Conservation (phyloP, 257 asterid species). For the Galeopsis tetrahit region DNA sequence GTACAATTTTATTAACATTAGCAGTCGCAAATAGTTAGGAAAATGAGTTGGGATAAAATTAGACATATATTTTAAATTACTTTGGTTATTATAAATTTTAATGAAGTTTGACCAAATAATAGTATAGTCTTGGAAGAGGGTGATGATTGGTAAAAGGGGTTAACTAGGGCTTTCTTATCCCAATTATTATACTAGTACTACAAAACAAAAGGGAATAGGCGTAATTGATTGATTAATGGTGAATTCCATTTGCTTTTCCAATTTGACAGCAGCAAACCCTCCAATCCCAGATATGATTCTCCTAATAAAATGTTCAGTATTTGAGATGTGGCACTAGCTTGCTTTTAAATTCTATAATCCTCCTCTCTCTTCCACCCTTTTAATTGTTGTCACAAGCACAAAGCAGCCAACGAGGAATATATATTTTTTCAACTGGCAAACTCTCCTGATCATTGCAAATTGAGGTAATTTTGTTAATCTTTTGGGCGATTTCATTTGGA, state of each 20-base stretch:
- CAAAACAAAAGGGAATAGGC: slow-evolving; percentile 16
- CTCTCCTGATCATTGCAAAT: slow-evolving; percentile 30
- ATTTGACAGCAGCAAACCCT: slow-evolving; percentile 46
- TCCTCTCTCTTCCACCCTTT: slow-evolving; percentile 39
- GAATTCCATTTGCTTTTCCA: slow-evolving; percentile 30
- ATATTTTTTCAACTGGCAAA: too few relatives aligned
- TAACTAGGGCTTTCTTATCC: background rate
- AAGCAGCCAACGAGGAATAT: slow-evolving; percentile 37
- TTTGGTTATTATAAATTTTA: too few relatives aligned
- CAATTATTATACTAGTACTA: background rate
- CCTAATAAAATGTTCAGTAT: slow-evolving; percentile 35
- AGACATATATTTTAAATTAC: too few relatives aligned
- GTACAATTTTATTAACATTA: too few relatives aligned
- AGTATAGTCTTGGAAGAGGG: too few relatives aligned
- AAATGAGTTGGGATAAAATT: too few relatives aligned
- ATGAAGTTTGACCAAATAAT: too few relatives aligned
- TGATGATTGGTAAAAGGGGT: too few relatives aligned
- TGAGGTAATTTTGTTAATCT: slow-evolving; percentile 41
- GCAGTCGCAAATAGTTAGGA: too few relatives aligned
- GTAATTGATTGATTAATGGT: slow-evolving; percentile 23
- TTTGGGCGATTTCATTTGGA: slow-evolving; percentile 29
- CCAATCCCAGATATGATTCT: slow-evolving; percentile 37
- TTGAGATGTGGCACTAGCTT: slow-evolving; percentile 24
- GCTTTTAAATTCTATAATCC: slow-evolving; percentile 28
- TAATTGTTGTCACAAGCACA: slow-evolving; percentile 37